Evolutionary conservation across 2,329 filamentous ascomycete genomes (phyloP).

Genomic region (Nothomitra cinnamomea): DNA sequence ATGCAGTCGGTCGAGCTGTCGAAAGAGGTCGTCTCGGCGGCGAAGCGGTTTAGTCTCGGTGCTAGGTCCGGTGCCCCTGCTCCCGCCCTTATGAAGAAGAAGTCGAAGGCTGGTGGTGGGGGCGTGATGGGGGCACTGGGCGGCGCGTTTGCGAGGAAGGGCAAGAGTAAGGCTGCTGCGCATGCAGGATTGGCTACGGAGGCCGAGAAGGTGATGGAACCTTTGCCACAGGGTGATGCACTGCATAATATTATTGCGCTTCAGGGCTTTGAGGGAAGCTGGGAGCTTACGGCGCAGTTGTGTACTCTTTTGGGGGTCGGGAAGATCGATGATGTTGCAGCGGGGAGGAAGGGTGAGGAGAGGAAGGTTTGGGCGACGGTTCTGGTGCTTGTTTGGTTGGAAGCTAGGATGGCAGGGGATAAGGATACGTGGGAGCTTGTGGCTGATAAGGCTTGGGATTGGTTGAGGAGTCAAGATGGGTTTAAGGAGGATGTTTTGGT

Average conservation of each 20-base stretch:
- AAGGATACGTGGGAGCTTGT: conserved; percentile 47
- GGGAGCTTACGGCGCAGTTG: conserved; percentile 21
- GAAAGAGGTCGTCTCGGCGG: too few species aligned
- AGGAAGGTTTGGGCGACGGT: conserved; percentile 19
- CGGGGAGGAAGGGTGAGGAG: conserved; percentile 4
- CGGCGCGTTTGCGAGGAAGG: too few species aligned
- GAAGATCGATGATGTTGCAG: background rate
- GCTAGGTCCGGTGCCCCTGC: too few species aligned
- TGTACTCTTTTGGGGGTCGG: conserved; percentile 12
- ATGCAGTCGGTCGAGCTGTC: too few species aligned
- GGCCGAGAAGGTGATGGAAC: background rate
- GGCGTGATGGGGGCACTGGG: too few species aligned
- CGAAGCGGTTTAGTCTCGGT: too few species aligned
- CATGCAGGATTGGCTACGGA: too few species aligned
- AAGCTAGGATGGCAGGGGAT: conserved; percentile 26
- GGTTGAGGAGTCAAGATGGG: conserved; percentile 24
- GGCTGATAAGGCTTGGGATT: conserved; percentile 40
- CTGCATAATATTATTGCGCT: conserved; percentile 32
- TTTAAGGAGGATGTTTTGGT: too few species aligned
- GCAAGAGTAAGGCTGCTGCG: too few species aligned
- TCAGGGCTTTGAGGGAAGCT: conserved; percentile 40
- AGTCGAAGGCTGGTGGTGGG: too few species aligned
- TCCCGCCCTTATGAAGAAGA: too few species aligned
- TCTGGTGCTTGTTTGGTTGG: conserved; percentile 32
- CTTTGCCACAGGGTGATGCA: conserved; percentile 9